phyloP scores from a whole-genome alignment of 306 rosid genomes.

The Trichosanthes truncata region DNA sequence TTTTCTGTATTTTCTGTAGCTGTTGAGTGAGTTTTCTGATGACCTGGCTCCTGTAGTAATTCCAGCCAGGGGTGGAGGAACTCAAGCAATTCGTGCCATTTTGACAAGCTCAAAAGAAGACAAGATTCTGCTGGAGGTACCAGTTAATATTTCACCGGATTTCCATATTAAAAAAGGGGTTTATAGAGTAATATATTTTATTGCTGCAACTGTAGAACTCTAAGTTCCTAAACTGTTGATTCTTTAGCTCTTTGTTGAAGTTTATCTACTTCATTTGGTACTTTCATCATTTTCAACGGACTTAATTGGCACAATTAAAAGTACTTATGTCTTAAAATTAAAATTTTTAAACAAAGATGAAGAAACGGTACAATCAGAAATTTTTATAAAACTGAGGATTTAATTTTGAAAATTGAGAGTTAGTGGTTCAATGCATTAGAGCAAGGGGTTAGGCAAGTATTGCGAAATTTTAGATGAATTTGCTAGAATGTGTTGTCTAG shows the following conservation, averaged over 20 bases:
- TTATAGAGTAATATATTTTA: background rate
- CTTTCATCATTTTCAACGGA: background rate
- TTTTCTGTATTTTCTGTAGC: slow-evolving; percentile 32
- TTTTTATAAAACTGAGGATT: background rate
- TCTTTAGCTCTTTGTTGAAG: background rate
- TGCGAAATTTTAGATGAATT: background rate
- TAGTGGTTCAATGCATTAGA: background rate
- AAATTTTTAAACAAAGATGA: background rate
- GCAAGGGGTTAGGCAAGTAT: background rate
- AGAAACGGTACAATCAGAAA: background rate
- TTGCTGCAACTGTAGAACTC: background rate
- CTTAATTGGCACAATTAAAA: background rate
- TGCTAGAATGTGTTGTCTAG: background rate
- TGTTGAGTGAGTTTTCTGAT: slow-evolving; percentile 47
- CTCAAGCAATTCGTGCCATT: slow-evolving; percentile 46
- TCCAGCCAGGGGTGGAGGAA: slow-evolving; percentile 46
- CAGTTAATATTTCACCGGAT: background rate
- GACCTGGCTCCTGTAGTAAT: slow-evolving; percentile 55
- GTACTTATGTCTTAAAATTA: background rate
- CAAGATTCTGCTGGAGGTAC: slow-evolving; percentile 62
- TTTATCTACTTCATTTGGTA: background rate
- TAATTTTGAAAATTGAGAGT: background rate
- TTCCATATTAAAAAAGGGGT: background rate
- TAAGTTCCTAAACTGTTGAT: background rate
- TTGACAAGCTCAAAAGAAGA: slow-evolving; percentile 65